These are phyloP conservation scores for Fonsecaea monophora DNA, from an alignment of 2,329 filamentous ascomycete genomes.

Conservation along the genomic window DNA sequence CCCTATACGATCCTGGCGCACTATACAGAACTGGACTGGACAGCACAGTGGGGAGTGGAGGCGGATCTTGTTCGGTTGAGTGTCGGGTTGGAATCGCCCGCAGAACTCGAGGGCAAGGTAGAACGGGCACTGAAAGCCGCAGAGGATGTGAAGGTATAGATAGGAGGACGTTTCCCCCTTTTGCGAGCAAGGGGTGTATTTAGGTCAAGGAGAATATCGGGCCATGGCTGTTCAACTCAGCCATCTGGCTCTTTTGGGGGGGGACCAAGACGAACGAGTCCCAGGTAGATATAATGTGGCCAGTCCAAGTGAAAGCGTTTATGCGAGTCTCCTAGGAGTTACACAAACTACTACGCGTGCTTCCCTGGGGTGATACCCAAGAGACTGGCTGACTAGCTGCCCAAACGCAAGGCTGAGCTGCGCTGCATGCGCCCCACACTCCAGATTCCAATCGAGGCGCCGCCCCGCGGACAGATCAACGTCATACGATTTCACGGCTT, in stretches of 20 bases:
- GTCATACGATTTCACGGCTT: neutral
- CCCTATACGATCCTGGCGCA: conserved; percentile 93
- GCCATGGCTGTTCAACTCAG: conserved; percentile 32
- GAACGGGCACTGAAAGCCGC: conserved; percentile 69
- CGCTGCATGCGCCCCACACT: neutral
- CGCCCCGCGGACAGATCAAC: neutral
- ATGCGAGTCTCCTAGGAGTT: too few species aligned
- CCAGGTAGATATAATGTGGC: neutral
- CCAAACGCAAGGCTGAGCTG: conserved; percentile 2
- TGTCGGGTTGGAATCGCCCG: conserved; percentile 82
- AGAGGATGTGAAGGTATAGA: conserved; percentile 21
- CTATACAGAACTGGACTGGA: conserved; percentile 90
- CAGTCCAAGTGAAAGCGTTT: neutral
- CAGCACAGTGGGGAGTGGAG: conserved; percentile 77
- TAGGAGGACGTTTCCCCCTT: neutral
- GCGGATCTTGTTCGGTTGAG: conserved; percentile 82
- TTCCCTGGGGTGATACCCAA: too few species aligned
- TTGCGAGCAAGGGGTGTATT: neutral
- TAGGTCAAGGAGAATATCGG: neutral
- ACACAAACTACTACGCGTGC: too few species aligned
- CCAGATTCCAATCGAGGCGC: neutral
- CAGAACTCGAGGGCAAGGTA: conserved; percentile 69
- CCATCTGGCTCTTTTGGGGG: neutral
- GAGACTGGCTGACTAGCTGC: too few species aligned
- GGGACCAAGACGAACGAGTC: neutral